Base-by-base conservation (phyloP, 768 basidiomycete species). In the Boletus barrowsii region DNA sequence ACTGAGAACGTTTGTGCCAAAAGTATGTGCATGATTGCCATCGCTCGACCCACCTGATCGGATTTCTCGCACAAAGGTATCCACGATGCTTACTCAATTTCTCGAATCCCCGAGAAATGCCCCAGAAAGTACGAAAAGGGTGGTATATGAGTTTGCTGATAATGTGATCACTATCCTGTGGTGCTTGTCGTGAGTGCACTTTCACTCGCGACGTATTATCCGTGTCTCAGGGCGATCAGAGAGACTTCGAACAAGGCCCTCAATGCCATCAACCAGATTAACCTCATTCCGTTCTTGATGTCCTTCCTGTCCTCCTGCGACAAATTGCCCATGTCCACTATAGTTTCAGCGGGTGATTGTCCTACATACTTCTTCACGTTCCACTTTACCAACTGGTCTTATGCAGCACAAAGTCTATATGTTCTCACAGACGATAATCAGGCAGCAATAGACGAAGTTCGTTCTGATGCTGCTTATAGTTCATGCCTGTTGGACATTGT, bases 201-300 rank as follows among this genome's bases (percentile, higher is more conserved):
- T 50, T 37, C 37, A 7, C 3, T n/a, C 42, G 10, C 42, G 45
- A 43, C 36, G 47, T 47, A 13, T 47, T 2, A n/a, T 45, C 45
- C 14, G 47, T 18, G 48, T 56, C 66, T 72, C 47, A 71, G 55
- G 42, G 51, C 56, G 59, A 66, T 58, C 65, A 84, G 93, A 68
- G 93, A 95, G 78, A 93, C 92, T 1, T 94, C 93, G 49, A 92
- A 93, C 71, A 96, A 96, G 75, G 92, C 93, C 5, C 76, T 68
- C 54, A 58, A 57, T 42, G 88, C 90, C 29, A 87, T 98, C 67
- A 97, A 95, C 68, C 80, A 86, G 36, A 83, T 90, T 7, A 76
- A 82, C 22, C 79, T 94, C 3, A 74, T 86, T 11, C 90, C 91
- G 0, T 93, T 98, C 71, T 76, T 98, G 48, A 85, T 94, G 82